phyloP scores from a whole-genome alignment of 2,329 filamentous ascomycete species.

The Colletotrichum magnum region DNA sequence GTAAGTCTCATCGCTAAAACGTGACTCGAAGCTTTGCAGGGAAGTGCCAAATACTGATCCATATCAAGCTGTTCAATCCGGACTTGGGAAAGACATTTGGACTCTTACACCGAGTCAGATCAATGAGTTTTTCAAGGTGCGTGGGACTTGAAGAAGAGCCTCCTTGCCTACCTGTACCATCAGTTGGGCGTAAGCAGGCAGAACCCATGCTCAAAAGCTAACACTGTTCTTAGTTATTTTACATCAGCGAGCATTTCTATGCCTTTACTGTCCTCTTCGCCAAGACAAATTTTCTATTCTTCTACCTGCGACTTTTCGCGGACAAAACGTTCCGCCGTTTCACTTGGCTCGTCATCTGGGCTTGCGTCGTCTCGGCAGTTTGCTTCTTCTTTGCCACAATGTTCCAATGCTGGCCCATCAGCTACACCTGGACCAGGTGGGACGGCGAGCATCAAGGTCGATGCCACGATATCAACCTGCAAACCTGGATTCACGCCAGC shows the following conservation, averaged over 20 bases:
- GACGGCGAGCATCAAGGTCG: constrained; percentile 58
- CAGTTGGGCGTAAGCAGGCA: background rate
- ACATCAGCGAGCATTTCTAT: constrained; percentile 55
- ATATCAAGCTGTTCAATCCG: constrained; percentile 45
- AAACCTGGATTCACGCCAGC: constrained; percentile 62
- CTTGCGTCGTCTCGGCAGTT: constrained; percentile 53
- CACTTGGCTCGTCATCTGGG: constrained; percentile 54
- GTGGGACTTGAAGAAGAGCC: no score
- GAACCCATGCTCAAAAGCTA: background rate
- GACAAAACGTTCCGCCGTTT: constrained; percentile 49
- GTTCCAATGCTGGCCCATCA: constrained; percentile 63
- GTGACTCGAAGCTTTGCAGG: no score
- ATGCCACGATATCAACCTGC: constrained; percentile 61
- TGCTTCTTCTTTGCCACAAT: constrained; percentile 56
- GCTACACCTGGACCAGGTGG: constrained; percentile 65
- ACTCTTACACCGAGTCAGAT: constrained; percentile 56
- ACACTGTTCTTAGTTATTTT: constrained; percentile 48
- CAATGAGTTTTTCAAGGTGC: constrained; percentile 50
- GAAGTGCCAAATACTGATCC: background rate
- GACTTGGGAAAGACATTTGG: constrained; percentile 63
- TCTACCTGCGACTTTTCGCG: constrained; percentile 67
- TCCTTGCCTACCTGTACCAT: no score
- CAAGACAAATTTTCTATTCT: constrained; percentile 63
- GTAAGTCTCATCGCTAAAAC: background rate
- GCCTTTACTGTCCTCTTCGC: constrained; percentile 57